Percentiles rank a stretch among this genome's conserved stretches.
Conservation (phyloP, 202 grass and related monocot species). For the Elaeis oleifera region DNA sequence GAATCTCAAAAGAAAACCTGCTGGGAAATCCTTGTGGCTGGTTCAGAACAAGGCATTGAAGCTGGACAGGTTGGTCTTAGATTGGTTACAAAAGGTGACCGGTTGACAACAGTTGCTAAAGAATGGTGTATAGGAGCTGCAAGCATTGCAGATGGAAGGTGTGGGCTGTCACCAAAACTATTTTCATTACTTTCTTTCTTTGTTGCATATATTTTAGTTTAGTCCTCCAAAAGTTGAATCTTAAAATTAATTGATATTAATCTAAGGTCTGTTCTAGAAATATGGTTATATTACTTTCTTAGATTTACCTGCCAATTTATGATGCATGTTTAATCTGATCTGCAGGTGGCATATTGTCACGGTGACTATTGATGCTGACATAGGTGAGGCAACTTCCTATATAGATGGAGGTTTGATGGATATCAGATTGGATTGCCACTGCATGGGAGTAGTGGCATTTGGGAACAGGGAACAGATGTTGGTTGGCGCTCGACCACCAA, state of each 20-base stretch:
- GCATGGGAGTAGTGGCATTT: constrained; percentile 55
- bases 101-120: constrained; percentile 81
- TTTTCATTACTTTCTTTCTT: not conserved
- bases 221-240: not conserved
- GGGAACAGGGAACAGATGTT: constrained; percentile 74
- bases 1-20: constrained; percentile 93
- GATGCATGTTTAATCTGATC: constrained; percentile 10
- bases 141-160: constrained; percentile 99
- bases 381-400: constrained; percentile 91
- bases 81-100: constrained; percentile 78
- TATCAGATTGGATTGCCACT: constrained; percentile 82
- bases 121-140: constrained; percentile 94
- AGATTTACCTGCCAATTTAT: not conserved
- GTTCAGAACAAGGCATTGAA: constrained; percentile 97
- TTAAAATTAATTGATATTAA: not conserved
- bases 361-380: constrained; percentile 86
- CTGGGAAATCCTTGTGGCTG: constrained; percentile 94
- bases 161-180: constrained; percentile 16
- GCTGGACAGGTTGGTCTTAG: constrained; percentile 92
- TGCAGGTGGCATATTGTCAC: constrained; percentile 96
- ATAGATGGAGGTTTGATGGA: constrained; percentile 85
- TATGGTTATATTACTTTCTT: constrained; percentile 7
- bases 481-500: constrained; percentile 79
- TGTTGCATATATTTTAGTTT: not conserved
- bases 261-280: constrained; percentile 4